Conservation (phyloP, 2,329 filamentous ascomycete species). For the Penicillium crustosum region DNA sequence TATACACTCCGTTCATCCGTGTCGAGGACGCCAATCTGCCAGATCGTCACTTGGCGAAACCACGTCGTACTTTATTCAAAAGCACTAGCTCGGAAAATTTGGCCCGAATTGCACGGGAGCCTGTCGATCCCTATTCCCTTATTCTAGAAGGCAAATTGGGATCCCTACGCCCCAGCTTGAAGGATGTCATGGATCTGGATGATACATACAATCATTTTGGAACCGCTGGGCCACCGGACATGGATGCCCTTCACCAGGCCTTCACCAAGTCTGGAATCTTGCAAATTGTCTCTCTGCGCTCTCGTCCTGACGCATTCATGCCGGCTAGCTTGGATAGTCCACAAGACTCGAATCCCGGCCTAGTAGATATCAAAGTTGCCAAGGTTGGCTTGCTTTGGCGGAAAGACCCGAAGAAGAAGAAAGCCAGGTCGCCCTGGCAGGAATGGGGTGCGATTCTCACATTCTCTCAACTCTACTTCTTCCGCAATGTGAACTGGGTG, state of each 20-base stretch:
- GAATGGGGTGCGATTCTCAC: constrained; percentile 98
- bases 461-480: constrained; percentile 95
- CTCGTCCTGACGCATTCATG: constrained; percentile 93
- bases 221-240: constrained; percentile 71
- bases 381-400: constrained; percentile 95
- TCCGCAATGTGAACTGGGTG: constrained; percentile 88
- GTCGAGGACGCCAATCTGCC: constrained; percentile 81
- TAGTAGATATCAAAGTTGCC: constrained; percentile 96
- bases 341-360: constrained; percentile 80
- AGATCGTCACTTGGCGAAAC: constrained; percentile 70
- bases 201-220: constrained; percentile 89
- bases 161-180: constrained; percentile 76
- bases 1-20: constrained; percentile 96
- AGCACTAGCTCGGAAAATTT: constrained; percentile 63
- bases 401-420: constrained; percentile 91
- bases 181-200: constrained; percentile 88
- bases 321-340: constrained; percentile 83
- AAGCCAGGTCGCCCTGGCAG: constrained; percentile 92
- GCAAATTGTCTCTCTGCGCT: constrained; percentile 92
- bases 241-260: constrained; percentile 77
- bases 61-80: constrained; percentile 69
- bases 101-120: constrained; percentile 70
- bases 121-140: constrained; percentile 90
- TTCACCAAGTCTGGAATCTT: constrained; percentile 90
- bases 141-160: constrained; percentile 90